These are phyloP conservation scores for Kappamyces sp. DNA, from an alignment of 192 early-diverging fungal species.

Conservation along the genomic window DNA sequence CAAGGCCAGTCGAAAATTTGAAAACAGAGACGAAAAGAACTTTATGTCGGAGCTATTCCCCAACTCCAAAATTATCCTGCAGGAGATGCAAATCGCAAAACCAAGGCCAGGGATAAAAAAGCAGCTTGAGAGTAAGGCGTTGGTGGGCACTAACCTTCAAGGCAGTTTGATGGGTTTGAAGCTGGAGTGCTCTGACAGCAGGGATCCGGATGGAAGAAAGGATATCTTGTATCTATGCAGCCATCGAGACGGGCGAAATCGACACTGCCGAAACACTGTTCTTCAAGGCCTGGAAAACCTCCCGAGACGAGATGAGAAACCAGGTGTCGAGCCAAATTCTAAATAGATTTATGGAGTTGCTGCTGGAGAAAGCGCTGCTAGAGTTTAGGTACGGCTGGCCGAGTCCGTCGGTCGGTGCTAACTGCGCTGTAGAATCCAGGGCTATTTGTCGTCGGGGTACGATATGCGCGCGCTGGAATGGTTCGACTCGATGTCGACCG, in stretches of 20 bases:
- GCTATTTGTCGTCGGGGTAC: not conserved
- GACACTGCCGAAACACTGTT: constrained; percentile 8
- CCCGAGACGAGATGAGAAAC: constrained; percentile 3
- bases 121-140: too few species aligned
- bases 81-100: too few species aligned
- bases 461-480: constrained; percentile 7
- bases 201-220: too few species aligned
- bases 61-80: too few species aligned
- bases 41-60: too few species aligned
- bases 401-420: not conserved
- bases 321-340: not conserved
- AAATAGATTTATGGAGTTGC: not conserved
- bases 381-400: too few species aligned
- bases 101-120: too few species aligned
- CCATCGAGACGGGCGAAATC: constrained; percentile 2
- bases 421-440: not conserved
- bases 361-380: constrained; percentile 1
- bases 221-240: not conserved
- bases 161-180: too few species aligned
- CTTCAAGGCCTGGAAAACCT: constrained; percentile 5
- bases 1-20: too few species aligned
- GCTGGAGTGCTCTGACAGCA: too few species aligned
- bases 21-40: too few species aligned
- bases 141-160: too few species aligned
- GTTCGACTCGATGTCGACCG: constrained; percentile 4